These are phyloP conservation scores for Musa troglodytarum DNA, from an alignment of 176 grass and related monocot genomes.

Conservation along the genomic window DNA sequence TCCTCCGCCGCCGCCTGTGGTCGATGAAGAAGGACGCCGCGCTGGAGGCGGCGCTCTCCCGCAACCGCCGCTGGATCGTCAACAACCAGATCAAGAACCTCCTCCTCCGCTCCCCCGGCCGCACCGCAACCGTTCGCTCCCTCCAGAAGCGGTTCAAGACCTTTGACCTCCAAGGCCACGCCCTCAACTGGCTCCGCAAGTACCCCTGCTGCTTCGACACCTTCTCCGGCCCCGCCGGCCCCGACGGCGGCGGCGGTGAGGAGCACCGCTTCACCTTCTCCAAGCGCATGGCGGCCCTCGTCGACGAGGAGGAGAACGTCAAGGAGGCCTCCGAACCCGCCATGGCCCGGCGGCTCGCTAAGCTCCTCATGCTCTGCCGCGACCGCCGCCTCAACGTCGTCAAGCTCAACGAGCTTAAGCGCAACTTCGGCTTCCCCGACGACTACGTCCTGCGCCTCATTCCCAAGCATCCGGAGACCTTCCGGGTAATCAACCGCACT, in stretches of 20 bases:
- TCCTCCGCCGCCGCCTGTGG: slow-evolving; percentile 41
- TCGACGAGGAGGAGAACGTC: slow-evolving; percentile 48
- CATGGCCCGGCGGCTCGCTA: slow-evolving; percentile 57
- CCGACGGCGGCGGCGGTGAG: slow-evolving; percentile 9
- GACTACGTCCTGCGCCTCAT: slow-evolving; percentile 77
- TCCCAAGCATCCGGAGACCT: slow-evolving; percentile 55
- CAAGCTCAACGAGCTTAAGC: slow-evolving; percentile 65
- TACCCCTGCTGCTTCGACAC: slow-evolving; percentile 81
- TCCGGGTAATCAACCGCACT: slow-evolving; percentile 55
- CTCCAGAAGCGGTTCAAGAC: slow-evolving; percentile 72
- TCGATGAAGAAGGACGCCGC: slow-evolving; percentile 66
- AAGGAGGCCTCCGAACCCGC: slow-evolving; percentile 43
- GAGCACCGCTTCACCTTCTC: slow-evolving; percentile 62
- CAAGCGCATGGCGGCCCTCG: slow-evolving; percentile 71
- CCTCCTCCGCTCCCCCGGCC: slow-evolving; percentile 61
- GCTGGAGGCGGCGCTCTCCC: slow-evolving; percentile 60
- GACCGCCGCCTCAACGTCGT: slow-evolving; percentile 57
- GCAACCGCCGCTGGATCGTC: slow-evolving; percentile 79
- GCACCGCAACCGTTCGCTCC: slow-evolving; percentile 51
- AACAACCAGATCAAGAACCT: slow-evolving; percentile 96
- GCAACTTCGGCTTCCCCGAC: slow-evolving; percentile 66
- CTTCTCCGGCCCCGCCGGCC: slow-evolving; percentile 15
- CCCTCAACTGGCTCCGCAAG: slow-evolving; percentile 89
- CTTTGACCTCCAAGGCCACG: slow-evolving; percentile 69
- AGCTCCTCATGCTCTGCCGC: slow-evolving; percentile 64